Base-by-base conservation (phyloP, 1,284 basidiomycete species). In the Neolentinus lepideus region DNA sequence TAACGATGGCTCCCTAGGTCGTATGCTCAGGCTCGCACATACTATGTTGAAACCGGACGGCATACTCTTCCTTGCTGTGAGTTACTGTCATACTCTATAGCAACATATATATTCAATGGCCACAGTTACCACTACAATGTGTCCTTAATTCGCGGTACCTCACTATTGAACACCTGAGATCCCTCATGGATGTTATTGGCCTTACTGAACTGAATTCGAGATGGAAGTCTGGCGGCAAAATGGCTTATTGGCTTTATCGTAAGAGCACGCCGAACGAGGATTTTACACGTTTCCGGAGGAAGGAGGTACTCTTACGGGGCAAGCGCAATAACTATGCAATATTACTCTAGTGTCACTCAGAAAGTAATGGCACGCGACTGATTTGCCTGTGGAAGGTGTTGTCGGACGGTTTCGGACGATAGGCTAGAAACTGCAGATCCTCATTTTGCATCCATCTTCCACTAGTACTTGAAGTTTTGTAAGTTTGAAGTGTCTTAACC, bases 281-380 rank as follows among this genome's bases (percentile, higher is more conserved):
- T 21, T 35, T 45, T 10, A 38, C 66, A 33, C 61, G 58, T 2
- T 84, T 83, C 58, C 57, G 64, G 46, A 85, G 76, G 71, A 92
- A 92, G 69, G 64, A 53, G 1, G 73, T 85, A 1, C 68, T 88
- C 53, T 75, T 82, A 19, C 73, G 78, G 54, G 90, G 90, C 0
- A 78, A 81, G 64, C 78, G 87, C 63, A 94, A 94, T 67, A 94
- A 94, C 68, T 94, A 94, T 65, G 75, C 76, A 55, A 83, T 94
- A 43, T 56, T 83, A 27, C 58, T 81, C 25, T 69, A 50, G n/a
- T 26, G 8, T 4, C 47, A 50, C 21, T n/a, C n/a, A n/a, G n/a
- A n/a, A n/a, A n/a, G n/a, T n/a, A n/a, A n/a, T n/a, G n/a, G n/a
- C n/a, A n/a, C n/a, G n/a, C n/a, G n/a, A n/a, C n/a, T n/a, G n/a